phyloP scores from a whole-genome alignment of 2,329 filamentous ascomycete genomes.

The Penicillium glabrum region DNA sequence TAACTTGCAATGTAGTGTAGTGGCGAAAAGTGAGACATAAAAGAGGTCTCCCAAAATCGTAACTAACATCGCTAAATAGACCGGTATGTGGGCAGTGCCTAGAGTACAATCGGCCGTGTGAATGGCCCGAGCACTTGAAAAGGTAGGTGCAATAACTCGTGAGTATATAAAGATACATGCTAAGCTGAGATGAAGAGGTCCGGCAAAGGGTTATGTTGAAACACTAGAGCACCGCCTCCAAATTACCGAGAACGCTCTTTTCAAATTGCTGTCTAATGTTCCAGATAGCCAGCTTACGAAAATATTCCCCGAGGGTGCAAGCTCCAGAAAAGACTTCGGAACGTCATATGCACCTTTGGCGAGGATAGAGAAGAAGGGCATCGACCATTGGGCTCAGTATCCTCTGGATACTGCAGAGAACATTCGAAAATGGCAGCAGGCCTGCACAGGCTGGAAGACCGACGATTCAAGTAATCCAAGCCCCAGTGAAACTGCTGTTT shows the following conservation, averaged over 20 bases:
- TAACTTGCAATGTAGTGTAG: conserved; percentile 32
- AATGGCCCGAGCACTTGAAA: conserved; percentile 41
- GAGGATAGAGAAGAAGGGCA: conserved; percentile 32
- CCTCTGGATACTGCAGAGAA: conserved; percentile 35
- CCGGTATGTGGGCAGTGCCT: conserved; percentile 39
- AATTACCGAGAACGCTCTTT: conserved; percentile 42
- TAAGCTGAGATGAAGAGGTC: conserved; percentile 34
- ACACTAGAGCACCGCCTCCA: conserved; percentile 44
- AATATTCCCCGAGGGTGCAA: conserved; percentile 15
- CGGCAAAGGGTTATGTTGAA: conserved; percentile 50
- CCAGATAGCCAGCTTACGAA: conserved; percentile 32
- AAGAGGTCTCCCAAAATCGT: conserved; percentile 18
- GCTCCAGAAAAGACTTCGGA: conserved; percentile 2
- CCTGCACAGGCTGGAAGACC: conserved; percentile 16
- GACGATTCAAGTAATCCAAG: neutral
- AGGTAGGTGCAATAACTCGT: conserved; percentile 22
- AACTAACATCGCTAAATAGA: conserved; percentile 18
- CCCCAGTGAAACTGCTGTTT: too few species aligned
- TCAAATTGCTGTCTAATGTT: conserved; percentile 37
- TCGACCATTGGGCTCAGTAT: conserved; percentile 40
- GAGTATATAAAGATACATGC: neutral
- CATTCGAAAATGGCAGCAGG: conserved; percentile 38
- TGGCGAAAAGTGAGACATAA: conserved; percentile 34
- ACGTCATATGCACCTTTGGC: conserved; percentile 18
- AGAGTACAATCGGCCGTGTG: conserved; percentile 33